Percentiles rank a stretch among this genome's conserved stretches.
phyloP scores from a whole-genome alignment of 352 stramenopile genomes.

The Globisporangium paddicum region DNA sequence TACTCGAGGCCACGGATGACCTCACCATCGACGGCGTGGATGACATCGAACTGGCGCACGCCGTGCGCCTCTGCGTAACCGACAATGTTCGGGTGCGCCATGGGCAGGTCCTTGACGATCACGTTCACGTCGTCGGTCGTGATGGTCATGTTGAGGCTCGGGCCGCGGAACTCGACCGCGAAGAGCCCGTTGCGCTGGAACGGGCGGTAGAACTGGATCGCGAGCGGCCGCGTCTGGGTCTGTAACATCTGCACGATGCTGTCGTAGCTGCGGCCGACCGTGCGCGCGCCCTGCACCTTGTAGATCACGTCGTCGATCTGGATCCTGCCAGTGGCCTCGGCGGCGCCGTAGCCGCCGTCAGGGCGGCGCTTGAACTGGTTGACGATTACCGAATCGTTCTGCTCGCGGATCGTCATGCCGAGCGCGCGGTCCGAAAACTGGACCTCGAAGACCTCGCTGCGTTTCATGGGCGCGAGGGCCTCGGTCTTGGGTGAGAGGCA shows the following conservation, averaged over 20 bases:
- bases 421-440: constrained; percentile 62
- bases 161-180: constrained; percentile 73
- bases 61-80: constrained; percentile 79
- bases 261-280: constrained; percentile 75
- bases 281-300: constrained; percentile 76
- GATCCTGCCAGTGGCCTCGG: constrained; percentile 53
- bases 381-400: constrained; percentile 81
- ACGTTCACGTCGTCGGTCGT: constrained; percentile 82
- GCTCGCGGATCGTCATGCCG: constrained; percentile 82
- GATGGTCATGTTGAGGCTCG: constrained; percentile 85
- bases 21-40: constrained; percentile 77
- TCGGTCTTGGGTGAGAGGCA: constrained; percentile 84
- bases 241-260: constrained; percentile 85
- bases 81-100: constrained; percentile 78
- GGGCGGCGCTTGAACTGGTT: constrained; percentile 76
- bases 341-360: constrained; percentile 45
- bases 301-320: constrained; percentile 79
- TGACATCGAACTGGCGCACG: constrained; percentile 73
- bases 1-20: constrained; percentile 79
- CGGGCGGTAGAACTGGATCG: constrained; percentile 82
- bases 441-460: constrained; percentile 74
- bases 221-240: constrained; percentile 61
- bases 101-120: constrained; percentile 80
- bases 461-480: constrained; percentile 76
- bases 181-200: constrained; percentile 75